phyloP scores from a whole-genome alignment of 2,329 filamentous ascomycete species.

The Neofusicoccum laricinum region DNA sequence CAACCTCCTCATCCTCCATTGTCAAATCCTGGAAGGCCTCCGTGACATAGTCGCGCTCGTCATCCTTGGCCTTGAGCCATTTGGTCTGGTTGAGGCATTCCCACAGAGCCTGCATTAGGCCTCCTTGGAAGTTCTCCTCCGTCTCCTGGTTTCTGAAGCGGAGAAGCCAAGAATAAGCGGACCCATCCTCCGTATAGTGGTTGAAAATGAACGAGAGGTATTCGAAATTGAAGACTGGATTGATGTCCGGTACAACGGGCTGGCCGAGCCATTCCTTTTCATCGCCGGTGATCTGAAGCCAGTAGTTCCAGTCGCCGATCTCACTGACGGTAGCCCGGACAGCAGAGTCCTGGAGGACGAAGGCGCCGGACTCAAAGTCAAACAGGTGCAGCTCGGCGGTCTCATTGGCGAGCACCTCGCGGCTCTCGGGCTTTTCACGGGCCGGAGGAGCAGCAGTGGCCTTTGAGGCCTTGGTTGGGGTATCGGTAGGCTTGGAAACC shows the following conservation, averaged over 20 bases:
- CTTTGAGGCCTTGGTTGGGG: slow-evolving; percentile 44
- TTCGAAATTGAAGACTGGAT: slow-evolving; percentile 98
- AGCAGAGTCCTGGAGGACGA: slow-evolving; percentile 72
- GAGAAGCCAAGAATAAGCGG: slow-evolving; percentile 91
- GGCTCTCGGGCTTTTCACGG: slow-evolving; percentile 61
- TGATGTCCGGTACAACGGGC: slow-evolving; percentile 82
- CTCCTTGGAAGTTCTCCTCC: slow-evolving; percentile 85
- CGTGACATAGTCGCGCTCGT: slow-evolving; percentile 89
- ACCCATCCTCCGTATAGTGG: slow-evolving; percentile 83
- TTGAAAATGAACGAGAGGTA: slow-evolving; percentile 99
- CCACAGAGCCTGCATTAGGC: slow-evolving; percentile 93
- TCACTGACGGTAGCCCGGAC: slow-evolving; percentile 81
- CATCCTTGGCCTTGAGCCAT: slow-evolving; percentile 89
- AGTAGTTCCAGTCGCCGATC: slow-evolving; percentile 90
- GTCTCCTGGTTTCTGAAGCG: slow-evolving; percentile 82
- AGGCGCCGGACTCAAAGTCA: slow-evolving; percentile 83
- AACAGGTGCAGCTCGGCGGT: slow-evolving; percentile 87
- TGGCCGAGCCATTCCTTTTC: slow-evolving; percentile 85
- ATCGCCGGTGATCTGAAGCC: slow-evolving; percentile 77
- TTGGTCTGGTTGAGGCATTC: slow-evolving; percentile 92
- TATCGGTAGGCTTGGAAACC: slow-evolving; percentile 31
- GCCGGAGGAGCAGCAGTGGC: slow-evolving; percentile 61
- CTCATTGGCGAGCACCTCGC: slow-evolving; percentile 72
- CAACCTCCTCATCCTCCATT: slow-evolving; percentile 73
- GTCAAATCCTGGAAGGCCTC: slow-evolving; percentile 93